These are phyloP conservation scores for Tolypocladium ophioglossoides DNA, from an alignment of 2,329 filamentous ascomycete genomes.

Conservation along the genomic window DNA sequence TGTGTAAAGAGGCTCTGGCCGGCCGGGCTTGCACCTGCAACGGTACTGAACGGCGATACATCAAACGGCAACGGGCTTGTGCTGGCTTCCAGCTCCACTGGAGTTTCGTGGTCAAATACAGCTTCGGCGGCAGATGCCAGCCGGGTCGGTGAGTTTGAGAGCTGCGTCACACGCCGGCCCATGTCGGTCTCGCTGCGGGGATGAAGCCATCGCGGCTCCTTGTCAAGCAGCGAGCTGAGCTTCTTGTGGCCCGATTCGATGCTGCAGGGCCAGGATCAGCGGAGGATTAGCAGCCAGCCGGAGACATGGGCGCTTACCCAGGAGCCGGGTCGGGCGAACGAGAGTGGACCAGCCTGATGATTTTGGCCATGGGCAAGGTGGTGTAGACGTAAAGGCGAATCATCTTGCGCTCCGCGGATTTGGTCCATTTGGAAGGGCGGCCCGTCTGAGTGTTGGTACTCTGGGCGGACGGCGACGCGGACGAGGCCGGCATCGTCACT, in stretches of 20 bases:
- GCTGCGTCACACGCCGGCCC: constrained; percentile 35
- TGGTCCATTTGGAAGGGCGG: constrained; percentile 46
- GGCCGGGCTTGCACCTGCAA: not conserved
- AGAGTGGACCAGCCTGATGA: constrained; percentile 35
- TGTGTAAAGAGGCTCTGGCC: not conserved
- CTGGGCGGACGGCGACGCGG: constrained; percentile 1
- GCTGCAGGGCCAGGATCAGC: not conserved
- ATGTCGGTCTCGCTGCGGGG: constrained; percentile 41
- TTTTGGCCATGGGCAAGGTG: constrained; percentile 38
- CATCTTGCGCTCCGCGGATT: constrained; percentile 40
- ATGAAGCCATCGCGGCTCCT: constrained; percentile 47
- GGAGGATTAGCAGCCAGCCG: not conserved
- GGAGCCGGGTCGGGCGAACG: constrained; percentile 30
- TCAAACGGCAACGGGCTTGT: constrained; percentile 2
- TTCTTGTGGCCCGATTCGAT: constrained; percentile 47
- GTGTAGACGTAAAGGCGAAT: constrained; percentile 48
- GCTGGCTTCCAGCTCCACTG: constrained; percentile 1
- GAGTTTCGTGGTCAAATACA: not conserved
- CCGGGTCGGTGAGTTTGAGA: constrained; percentile 28
- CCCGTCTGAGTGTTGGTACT: constrained; percentile 21
- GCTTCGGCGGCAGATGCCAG: not conserved
- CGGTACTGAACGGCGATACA: not conserved
- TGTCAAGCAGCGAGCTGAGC: constrained; percentile 43
- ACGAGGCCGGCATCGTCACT: constrained; percentile 1
- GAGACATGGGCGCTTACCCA: constrained; percentile 26